Conservation (phyloP, 2,329 filamentous ascomycete genomes). For the Lasiodiplodia citricola region DNA sequence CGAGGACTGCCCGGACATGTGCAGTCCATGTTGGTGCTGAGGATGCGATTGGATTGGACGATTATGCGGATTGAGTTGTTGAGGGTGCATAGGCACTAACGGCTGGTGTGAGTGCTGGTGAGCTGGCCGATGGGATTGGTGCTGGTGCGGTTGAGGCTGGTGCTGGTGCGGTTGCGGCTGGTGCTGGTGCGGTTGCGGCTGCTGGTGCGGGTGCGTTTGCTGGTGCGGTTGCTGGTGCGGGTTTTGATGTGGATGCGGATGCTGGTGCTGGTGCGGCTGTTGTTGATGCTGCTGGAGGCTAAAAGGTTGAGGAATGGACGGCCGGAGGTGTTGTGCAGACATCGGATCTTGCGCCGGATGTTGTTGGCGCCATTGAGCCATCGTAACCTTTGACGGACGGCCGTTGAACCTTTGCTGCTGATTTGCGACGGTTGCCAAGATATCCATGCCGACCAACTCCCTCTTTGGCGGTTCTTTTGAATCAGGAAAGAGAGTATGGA, state of each 20-base stretch:
- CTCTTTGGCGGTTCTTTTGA: constrained; percentile 24
- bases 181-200: background rate
- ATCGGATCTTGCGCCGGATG: constrained; percentile 17
- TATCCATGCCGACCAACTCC: constrained; percentile 17
- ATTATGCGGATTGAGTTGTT: background rate
- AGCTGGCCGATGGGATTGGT: background rate
- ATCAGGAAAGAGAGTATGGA: constrained; percentile 17
- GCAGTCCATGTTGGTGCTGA: background rate
- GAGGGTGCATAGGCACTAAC: constrained; percentile 5
- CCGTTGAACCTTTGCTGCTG: constrained; percentile 21
- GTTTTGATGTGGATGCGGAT: background rate
- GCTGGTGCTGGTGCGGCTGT: background rate
- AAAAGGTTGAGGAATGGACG: constrained; percentile 11
- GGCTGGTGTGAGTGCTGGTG: constrained; percentile 2
- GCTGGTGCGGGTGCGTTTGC: background rate
- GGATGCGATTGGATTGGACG: background rate
- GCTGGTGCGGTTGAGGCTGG: background rate
- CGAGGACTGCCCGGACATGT: constrained; percentile 2
- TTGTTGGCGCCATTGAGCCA: constrained; percentile 23
- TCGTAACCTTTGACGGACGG: constrained; percentile 6
- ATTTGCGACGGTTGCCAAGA: constrained; percentile 18
- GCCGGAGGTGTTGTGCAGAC: constrained; percentile 13
- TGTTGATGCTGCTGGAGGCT: constrained; percentile 13
- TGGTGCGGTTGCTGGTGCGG: background rate
- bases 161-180: background rate